Conservation (phyloP, 345 rosid genomes). For the Citrus australasica region DNA sequence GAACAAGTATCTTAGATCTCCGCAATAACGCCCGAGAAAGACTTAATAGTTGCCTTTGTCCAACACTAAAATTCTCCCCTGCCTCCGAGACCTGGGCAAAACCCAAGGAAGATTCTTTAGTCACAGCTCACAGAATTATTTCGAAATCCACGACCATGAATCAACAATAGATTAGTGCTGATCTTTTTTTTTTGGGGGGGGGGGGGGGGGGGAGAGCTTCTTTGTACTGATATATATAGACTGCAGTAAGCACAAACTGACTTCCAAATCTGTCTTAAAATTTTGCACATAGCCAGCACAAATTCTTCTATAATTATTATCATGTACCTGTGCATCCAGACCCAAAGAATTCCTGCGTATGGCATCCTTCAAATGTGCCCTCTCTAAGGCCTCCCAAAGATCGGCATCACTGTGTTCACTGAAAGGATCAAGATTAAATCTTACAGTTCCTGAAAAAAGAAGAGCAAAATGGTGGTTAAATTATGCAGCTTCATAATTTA, state of each 20-base stretch:
- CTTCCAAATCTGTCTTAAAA: not conserved
- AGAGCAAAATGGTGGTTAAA: slow-evolving; percentile 4
- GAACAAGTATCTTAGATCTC: slow-evolving; percentile 95
- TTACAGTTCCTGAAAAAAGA: slow-evolving; percentile 65
- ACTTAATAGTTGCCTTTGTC: slow-evolving; percentile 94
- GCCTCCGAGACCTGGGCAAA: slow-evolving; percentile 76
- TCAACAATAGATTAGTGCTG: not conserved
- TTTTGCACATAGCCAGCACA: not conserved
- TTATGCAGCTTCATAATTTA: not conserved
- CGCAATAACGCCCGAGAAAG: slow-evolving; percentile 96
- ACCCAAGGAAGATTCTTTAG: slow-evolving; percentile 9
- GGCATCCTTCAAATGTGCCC: slow-evolving; percentile 85
- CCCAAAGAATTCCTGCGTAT: slow-evolving; percentile 80
- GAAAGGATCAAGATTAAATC: slow-evolving; percentile 98
- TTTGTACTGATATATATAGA: not conserved
- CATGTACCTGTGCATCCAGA: slow-evolving; percentile 82
- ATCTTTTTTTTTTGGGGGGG: no score
- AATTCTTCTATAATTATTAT: not conserved
- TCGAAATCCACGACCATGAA: not conserved
- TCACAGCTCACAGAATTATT: not conserved
- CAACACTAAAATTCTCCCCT: slow-evolving; percentile 98
- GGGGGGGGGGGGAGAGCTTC: no score
- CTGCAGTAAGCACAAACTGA: not conserved
- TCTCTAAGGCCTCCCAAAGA: slow-evolving; percentile 97
- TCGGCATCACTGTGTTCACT: slow-evolving; percentile 95